Conservation (phyloP, 2,329 filamentous ascomycete genomes). For the Chrysosporium queenslandicum region DNA sequence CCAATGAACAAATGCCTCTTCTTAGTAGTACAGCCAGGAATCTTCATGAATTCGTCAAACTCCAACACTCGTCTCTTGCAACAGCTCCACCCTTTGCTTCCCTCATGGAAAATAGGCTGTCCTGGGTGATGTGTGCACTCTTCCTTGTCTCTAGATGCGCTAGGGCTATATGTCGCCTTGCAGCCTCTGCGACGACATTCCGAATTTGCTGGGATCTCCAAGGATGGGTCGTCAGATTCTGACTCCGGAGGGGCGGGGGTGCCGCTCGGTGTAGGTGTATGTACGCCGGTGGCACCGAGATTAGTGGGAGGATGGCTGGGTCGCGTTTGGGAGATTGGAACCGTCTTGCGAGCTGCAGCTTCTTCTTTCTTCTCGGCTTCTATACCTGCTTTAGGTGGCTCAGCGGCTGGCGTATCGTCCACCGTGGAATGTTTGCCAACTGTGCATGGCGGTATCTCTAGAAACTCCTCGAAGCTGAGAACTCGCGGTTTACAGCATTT, state of each 20-base stretch:
- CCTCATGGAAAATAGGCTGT: constrained; percentile 88
- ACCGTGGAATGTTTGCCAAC: constrained; percentile 85
- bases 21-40: constrained; percentile 80
- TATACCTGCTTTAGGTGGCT: constrained; percentile 29
- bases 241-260: constrained; percentile 57
- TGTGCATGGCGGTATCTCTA: constrained; percentile 83
- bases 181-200: constrained; percentile 72
- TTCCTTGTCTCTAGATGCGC: constrained; percentile 55
- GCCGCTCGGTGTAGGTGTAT: constrained; percentile 28
- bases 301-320: constrained; percentile 24
- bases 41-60: constrained; percentile 96
- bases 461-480: constrained; percentile 96
- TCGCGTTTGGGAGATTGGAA: constrained; percentile 16
- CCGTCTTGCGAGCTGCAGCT: constrained; percentile 19
- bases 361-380: constrained; percentile 9
- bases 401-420: constrained; percentile 54
- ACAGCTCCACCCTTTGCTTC: constrained; percentile 94
- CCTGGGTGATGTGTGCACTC: constrained; percentile 83
- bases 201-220: constrained; percentile 62
- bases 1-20: constrained; percentile 73
- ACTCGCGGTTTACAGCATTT: constrained; percentile 98
- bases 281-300: constrained; percentile 25
- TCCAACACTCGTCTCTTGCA: constrained; percentile 92
- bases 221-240: constrained; percentile 72
- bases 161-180: constrained; percentile 52